Evolutionary conservation across 176 grass and related monocot species (phyloP), one percentile per base, ranked within the genome.

Genomic region (Guadua angustifolia): DNA sequence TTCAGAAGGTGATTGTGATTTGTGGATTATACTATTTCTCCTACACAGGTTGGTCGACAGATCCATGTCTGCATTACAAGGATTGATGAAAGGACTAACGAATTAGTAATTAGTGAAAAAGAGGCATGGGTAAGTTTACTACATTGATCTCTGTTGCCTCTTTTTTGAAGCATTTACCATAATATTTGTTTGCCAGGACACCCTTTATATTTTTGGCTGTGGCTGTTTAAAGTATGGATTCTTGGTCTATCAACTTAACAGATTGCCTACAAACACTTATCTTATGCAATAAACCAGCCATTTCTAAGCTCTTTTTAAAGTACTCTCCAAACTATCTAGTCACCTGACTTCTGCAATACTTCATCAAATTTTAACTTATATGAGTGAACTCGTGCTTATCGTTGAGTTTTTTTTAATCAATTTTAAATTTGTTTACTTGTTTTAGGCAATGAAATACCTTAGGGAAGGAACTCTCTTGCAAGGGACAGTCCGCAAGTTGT

Each of bases 81-180:
- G 79, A 94, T 94, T 64, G 87, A 94, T 86, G 88, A 94, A 88
- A 80, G 19, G 51, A 89, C 24, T 44, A 97, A 97, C 17, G 90
- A 94, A 80, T 69, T 97, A 65, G 82, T 97, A 88, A 91, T 97
- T 80, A 97, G 92, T 81, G 90, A 97, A 92, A 93, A 91, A 83
- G 74, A 86, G 47, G 95, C 92, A 22, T 97, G 95, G 90, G 95
- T 93, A 72, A 82, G 95, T 88, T 89, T 9, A 69, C 78, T 83
- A 73, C 33, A 75, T 69, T 69, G 63, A 42, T n/a, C 55, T 62
- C 9, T 46, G 38, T 9, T 21, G 29, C 18, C 11, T 33, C 21
- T n/a, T 83, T 79, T 61, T 76, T 80, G 39, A 69, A 36, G 13
- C 17, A 40, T 75, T 43, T n/a, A 69, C 51, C 55, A 6, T 19